Conservation (phyloP, 2,329 filamentous ascomycete species). For the Microascus cirrosus region DNA sequence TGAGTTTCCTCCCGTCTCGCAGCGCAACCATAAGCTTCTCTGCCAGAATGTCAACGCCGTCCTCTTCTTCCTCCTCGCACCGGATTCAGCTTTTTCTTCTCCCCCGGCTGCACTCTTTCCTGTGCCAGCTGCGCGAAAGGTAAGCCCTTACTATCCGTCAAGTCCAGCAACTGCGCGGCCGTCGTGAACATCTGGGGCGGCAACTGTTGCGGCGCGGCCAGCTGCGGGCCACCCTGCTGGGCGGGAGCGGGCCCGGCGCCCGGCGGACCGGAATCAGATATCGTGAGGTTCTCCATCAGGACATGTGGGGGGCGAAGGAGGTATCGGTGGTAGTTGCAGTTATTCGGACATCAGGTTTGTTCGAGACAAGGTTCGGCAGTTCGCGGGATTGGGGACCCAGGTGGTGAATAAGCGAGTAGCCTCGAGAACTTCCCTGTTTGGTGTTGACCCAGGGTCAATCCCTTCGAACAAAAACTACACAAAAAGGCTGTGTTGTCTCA, state of each 20-base stretch:
- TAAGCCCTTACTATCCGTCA: slow-evolving; percentile 78
- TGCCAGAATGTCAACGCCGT: slow-evolving; percentile 25
- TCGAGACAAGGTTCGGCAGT: neutral
- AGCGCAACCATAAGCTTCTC: slow-evolving; percentile 91
- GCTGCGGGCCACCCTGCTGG: slow-evolving; percentile 34
- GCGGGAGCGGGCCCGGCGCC: slow-evolving; percentile 25
- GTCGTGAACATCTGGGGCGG: slow-evolving; percentile 98
- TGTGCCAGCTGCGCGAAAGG: neutral
- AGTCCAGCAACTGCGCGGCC: slow-evolving; percentile 84
- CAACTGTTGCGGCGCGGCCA: slow-evolving; percentile 47
- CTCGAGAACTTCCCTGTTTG: neutral
- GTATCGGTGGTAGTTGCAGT: neutral
- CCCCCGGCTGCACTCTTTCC: neutral
- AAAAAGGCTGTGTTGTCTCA: too few relatives aligned
- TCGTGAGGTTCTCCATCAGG: slow-evolving; percentile 41
- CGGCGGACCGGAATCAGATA: slow-evolving; percentile 35
- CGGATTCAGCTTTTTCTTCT: neutral
- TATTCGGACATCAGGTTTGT: neutral
- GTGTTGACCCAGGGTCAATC: too few relatives aligned
- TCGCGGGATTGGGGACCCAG: neutral
- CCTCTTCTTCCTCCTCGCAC: neutral
- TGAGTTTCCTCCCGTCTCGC: slow-evolving; percentile 86
- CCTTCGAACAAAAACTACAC: too few relatives aligned
- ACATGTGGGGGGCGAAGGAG: neutral
- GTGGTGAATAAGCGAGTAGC: neutral